These are phyloP conservation scores for Tillandsia fasciculata DNA, from an alignment of 176 grass and related monocot genomes.

Conservation along the genomic window DNA sequence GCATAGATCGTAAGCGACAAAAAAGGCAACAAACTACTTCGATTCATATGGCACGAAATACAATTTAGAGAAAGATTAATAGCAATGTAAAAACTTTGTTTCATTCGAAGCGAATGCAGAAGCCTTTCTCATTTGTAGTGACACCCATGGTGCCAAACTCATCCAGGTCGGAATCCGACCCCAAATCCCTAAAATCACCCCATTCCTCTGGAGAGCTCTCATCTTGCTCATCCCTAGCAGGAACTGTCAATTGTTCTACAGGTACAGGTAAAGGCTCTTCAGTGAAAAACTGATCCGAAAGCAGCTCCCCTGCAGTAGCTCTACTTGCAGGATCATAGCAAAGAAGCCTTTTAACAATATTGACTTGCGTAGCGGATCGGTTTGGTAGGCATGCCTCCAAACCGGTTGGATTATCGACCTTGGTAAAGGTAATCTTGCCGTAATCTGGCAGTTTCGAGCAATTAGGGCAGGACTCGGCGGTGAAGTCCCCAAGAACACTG, in stretches of 20 bases:
- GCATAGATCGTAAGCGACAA: too few species aligned
- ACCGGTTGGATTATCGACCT: conserved; percentile 47
- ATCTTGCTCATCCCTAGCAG: conserved; percentile 30
- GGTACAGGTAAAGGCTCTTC: conserved; percentile 60
- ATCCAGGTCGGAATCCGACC: conserved; percentile 46
- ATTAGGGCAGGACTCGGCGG: conserved; percentile 58
- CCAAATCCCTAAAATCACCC: conserved; percentile 35
- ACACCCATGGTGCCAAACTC: conserved; percentile 61
- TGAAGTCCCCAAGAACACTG: conserved; percentile 55
- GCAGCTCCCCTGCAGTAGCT: conserved; percentile 37
- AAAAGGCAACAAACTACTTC: too few species aligned
- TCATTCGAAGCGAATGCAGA: conserved; percentile 15
- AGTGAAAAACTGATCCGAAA: conserved; percentile 52
- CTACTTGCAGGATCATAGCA: conserved; percentile 53
- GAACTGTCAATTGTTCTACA: conserved; percentile 45
- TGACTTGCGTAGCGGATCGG: conserved; percentile 51
- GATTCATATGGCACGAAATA: too few species aligned
- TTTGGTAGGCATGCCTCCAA: conserved; percentile 58
- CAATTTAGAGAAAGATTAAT: too few species aligned
- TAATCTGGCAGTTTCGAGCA: conserved; percentile 81
- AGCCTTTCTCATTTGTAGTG: conserved; percentile 50
- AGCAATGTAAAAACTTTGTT: too few species aligned
- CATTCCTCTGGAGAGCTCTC: conserved; percentile 47
- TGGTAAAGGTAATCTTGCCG: conserved; percentile 64
- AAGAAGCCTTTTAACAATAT: conserved; percentile 48